Base-by-base conservation (phyloP, 1,284 basidiomycete genomes). In the Ceratobasidium sp. region DNA sequence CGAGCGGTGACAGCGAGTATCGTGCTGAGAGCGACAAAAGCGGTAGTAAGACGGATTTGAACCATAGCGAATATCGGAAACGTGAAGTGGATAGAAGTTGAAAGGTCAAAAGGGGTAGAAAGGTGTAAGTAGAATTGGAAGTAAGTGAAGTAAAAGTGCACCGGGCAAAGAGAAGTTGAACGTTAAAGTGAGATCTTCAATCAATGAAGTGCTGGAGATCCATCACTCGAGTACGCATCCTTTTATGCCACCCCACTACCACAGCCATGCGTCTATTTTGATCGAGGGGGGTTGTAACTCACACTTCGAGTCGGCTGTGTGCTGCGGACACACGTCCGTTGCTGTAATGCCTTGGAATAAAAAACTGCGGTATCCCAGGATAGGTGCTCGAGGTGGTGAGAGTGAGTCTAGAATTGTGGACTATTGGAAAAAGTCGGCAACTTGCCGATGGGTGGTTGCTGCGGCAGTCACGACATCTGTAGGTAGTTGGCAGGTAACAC, bases 161-260 rank as follows among this genome's bases (percentile, higher is more conserved):
- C 57, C 57, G 41, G 57, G 57, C 57, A 60, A 17, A 57, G 41
- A n/a, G 57, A 36, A 27, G 33, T 36, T 14, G 27, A 57, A 22
- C 6, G 29, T 17, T 29, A 8, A 44, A 44, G 33, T 15, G 57
- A 36, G 31, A 33, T 29, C 29, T 44, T 44, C 57, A 60, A 41
- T 60, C 57, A 60, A 60, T 60, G 57, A 60, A 44, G 57, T 60
- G 33, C 57, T 60, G 57, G n/a, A 33, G 57, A n/a, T 9, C 36
- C 31, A 7, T n/a, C 31, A 17, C 41, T 29, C 29, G 6, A 17
- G n/a, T 27, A 24, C 17, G 6, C 29, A 3, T 6, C 8, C 27
- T 56, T 56, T 56, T 24, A 56, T 22, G 29, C 54, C 19, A 56
- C 5, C n/a, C 54, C n/a, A n/a, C n/a, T n/a, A n/a, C n/a, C n/a